Base-by-base conservation (phyloP, 2,329 filamentous ascomycete genomes). In the Lachnellula subtilissima region DNA sequence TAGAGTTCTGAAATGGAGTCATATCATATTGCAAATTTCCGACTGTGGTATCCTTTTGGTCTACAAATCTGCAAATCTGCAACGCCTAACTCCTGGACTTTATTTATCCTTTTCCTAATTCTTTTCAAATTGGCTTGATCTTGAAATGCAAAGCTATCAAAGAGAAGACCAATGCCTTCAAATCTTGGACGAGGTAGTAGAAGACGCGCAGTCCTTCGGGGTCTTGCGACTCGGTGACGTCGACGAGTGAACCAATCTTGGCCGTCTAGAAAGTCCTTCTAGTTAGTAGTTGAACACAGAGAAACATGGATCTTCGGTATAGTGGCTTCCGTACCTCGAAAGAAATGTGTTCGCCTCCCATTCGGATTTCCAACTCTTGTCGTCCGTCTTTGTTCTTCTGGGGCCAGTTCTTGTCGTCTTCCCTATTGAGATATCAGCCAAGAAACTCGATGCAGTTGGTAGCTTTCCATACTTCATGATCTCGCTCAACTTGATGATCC, bases 381-480 rank as follows among this genome's bases (percentile, higher is more conserved):
- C 93, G 85, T 37, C 94, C 94, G 67, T 99, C 94, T 76, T 97
- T 97, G 77, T 99, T 99, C 83, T 97, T 99, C 73, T 95, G 91
- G 0, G 94, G 94, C 94, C 94, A 99, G 72, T 97, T 97, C 25
- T 86, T 89, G 72, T 99, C 94, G 70, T 99, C 94, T 85, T 99
- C 94, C 78, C 91, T 96, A 64, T 60, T 39, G 17, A 3, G 17
- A 5, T 45, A 57, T 74, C 56, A 73, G 69, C 54, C 43, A 50
- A 5, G 43, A 4, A 39, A 6, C n/a, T 45, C 36, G 42, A 50
- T 42, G 11, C 40, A 9, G 9, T 32, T 22, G 35, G 42, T 32
- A 22, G 9, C 40, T 39, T 14, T 37, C 63, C 78, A 53, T 82
- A 95, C 91, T 97, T 97, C 78, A 95, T 86, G 68, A 99, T 97